These are phyloP conservation scores for Bruguiera hainesii DNA, from an alignment of 441 rosid species.

Conservation along the genomic window DNA sequence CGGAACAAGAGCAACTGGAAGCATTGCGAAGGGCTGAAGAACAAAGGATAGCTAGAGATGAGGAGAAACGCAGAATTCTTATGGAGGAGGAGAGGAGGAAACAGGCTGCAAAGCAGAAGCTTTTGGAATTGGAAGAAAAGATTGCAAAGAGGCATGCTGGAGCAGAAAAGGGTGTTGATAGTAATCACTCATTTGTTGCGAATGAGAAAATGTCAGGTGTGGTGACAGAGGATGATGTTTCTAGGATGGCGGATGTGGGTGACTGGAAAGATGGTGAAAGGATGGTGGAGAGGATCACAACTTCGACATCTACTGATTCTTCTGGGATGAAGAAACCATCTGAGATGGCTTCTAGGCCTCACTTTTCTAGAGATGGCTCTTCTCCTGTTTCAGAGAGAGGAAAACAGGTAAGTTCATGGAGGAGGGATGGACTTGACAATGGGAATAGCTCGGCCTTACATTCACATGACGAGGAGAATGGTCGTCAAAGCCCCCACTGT, in stretches of 20 bases:
- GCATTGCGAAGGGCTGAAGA: conserved; percentile 72
- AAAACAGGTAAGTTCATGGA: conserved; percentile 58
- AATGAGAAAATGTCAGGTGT: conserved; percentile 46
- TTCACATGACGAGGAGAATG: conserved; percentile 50
- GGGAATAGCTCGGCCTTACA: conserved; percentile 48
- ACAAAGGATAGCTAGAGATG: conserved; percentile 83
- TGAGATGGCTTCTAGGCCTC: conserved; percentile 45
- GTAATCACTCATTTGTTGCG: conserved; percentile 38
- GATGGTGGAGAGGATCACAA: conserved; percentile 87
- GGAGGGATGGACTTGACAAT: conserved; percentile 65
- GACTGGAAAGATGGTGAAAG: conserved; percentile 92
- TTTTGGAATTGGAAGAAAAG: conserved; percentile 87
- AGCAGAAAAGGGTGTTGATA: conserved; percentile 41
- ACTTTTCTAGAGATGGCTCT: conserved; percentile 57
- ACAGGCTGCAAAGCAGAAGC: conserved; percentile 93
- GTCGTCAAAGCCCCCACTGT: conserved; percentile 47
- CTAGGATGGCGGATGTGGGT: conserved; percentile 44
- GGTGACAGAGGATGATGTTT: conserved; percentile 45
- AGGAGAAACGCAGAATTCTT: conserved; percentile 66
- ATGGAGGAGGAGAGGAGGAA: conserved; percentile 98
- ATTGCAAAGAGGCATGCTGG: conserved; percentile 86
- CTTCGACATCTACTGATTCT: conserved; percentile 68
- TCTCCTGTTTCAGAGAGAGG: conserved; percentile 51
- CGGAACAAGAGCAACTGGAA: conserved; percentile 78
- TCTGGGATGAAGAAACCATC: conserved; percentile 52